phyloP scores from a whole-genome alignment of 345 rosid species.

The Mercurialis annua region DNA sequence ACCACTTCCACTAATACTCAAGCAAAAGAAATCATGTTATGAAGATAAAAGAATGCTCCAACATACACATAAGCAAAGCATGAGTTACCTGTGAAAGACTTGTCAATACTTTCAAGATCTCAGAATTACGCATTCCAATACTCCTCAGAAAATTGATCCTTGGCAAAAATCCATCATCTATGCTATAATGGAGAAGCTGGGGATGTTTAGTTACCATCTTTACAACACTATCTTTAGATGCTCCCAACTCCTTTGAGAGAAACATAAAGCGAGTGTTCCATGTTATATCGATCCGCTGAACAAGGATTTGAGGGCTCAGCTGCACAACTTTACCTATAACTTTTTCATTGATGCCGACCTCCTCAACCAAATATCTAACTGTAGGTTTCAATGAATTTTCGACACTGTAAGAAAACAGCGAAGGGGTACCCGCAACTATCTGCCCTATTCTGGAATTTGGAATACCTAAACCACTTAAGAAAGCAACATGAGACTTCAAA shows the following conservation, averaged over 20 bases:
- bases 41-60: background rate
- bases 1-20: background rate
- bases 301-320: constrained; percentile 91
- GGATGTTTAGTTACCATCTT: constrained; percentile 97
- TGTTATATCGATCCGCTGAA: constrained; percentile 85
- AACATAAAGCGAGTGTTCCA: constrained; percentile 91
- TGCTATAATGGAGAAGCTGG: constrained; percentile 92
- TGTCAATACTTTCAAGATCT: constrained; percentile 89
- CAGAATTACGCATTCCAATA: constrained; percentile 76
- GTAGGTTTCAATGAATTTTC: constrained; percentile 91
- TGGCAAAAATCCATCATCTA: constrained; percentile 84
- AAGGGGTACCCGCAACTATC: constrained; percentile 72
- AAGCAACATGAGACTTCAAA: constrained; percentile 76
- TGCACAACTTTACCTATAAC: constrained; percentile 82
- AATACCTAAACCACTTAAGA: constrained; percentile 70
- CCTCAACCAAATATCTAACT: constrained; percentile 88
- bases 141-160: constrained; percentile 91
- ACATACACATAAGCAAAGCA: constrained; percentile 1
- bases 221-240: constrained; percentile 77
- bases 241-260: constrained; percentile 88
- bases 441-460: constrained; percentile 82
- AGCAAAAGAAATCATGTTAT: background rate
- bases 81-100: constrained; percentile 84
- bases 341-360: constrained; percentile 80
- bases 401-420: constrained; percentile 79